Base-by-base conservation (phyloP, 345 rosid genomes). In the Salix viminalis region DNA sequence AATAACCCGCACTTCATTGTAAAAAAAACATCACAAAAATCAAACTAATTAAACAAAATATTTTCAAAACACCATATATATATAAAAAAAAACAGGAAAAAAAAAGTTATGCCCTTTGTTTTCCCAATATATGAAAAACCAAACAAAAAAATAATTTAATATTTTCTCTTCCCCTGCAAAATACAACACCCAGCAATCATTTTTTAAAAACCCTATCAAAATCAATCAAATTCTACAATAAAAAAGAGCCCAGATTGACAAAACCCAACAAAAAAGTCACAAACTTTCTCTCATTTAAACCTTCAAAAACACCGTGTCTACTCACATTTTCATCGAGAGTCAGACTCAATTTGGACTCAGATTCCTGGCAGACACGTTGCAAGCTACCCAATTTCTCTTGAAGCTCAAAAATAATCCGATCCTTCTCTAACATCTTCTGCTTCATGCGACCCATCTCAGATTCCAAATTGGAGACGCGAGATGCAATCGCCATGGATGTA, bases 401-500 rank as follows among this genome's bases (percentile, higher is more conserved):
- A 46, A 96, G 89, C 78, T 93, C 92, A 66, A 44, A 75, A 46
- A 91, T 82, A 70, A 86, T 50, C 5, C 84, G 83, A 83, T 96
- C 98, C 84, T 96, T 93, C 61, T 96, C 94, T 39, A 75, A 28
- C 69, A 89, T 77, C 77, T 76, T 85, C 70, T 89, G 88, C 67
- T 79, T 82, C 86, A 90, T 82, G 71, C 76, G 84, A 41, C 85
- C 87, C 39, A 77, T 82, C 75, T 93, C 96, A 26, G 89, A 83
- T 85, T 93, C 98, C 75, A 95, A 90, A 64, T 78, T 87, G 54
- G 98, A 90, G 67, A 95, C 96, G 72, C 99, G 90, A 12, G 98
- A 91, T 61, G 98, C 94, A 50, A 95, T 91, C 5, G 99, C 99
- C 93, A 93, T 87, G 73, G 99, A 91, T 15, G 98, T 95, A 79